Evolutionary conservation across 805 yeast species (phyloP).

Genomic region (Tetrapisispora phaffii): DNA sequence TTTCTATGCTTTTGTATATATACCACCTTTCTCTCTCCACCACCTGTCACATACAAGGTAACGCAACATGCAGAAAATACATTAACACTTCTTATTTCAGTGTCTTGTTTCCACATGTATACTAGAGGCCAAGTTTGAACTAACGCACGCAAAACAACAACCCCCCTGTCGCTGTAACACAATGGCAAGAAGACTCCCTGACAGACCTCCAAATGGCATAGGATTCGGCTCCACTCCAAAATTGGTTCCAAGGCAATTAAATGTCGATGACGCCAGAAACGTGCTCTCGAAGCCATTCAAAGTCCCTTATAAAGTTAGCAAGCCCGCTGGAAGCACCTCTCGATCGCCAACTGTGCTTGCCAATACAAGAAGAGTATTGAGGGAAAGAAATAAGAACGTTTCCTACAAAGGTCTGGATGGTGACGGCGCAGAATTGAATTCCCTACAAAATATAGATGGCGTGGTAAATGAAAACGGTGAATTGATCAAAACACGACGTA

Average conservation of each 20-base stretch:
- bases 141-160: background rate
- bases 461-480: conserved; percentile 24
- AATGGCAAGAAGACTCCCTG: conserved; percentile 35
- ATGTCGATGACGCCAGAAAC: conserved; percentile 41
- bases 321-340: background rate
- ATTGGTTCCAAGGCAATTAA: conserved; percentile 44
- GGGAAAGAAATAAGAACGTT: conserved; percentile 27
- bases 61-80: no score
- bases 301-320: conserved; percentile 41
- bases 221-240: conserved; percentile 67
- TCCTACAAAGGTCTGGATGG: conserved; percentile 35
- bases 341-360: background rate
- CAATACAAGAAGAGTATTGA: conserved; percentile 8
- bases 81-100: no score
- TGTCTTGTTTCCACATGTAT: no score
- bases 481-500: conserved; percentile 27
- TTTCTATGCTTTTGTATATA: no score
- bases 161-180: background rate
- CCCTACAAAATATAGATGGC: conserved; percentile 15
- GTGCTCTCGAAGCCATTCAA: conserved; percentile 58
- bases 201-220: conserved; percentile 37
- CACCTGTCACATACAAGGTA: no score
- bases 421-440: conserved; percentile 14
- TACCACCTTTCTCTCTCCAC: no score
- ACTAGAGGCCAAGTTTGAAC: background rate